Conservation (phyloP, 2,329 filamentous ascomycete genomes). For the Cladosporium austrohemisphaericum region DNA sequence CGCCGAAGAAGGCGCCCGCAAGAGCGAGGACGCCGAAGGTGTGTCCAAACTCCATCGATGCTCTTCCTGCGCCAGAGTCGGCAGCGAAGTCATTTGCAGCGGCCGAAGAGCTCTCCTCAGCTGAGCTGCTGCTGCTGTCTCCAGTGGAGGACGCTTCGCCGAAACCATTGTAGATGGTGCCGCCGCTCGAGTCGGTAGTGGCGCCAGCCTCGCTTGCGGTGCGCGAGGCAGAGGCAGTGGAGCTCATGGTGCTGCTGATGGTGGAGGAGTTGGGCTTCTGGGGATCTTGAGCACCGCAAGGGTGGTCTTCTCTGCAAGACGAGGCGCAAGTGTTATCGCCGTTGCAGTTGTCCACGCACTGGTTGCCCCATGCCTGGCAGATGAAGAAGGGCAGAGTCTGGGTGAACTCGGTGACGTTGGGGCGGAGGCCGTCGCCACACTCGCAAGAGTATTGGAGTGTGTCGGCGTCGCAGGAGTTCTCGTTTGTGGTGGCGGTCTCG, state of each 20-base stretch:
- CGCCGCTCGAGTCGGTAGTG: conserved; percentile 31
- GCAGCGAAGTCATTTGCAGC: conserved; percentile 20
- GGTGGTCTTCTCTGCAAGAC: conserved; percentile 62
- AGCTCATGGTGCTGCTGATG: conserved; percentile 43
- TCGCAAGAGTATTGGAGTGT: conserved; percentile 67
- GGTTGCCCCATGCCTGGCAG: conserved; percentile 67
- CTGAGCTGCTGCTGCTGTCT: conserved; percentile 1
- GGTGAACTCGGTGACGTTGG: conserved; percentile 73
- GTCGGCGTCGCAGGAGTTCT: conserved; percentile 67
- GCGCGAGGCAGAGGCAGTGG: conserved; percentile 33
- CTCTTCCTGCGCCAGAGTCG: conserved; percentile 26
- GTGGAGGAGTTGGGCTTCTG: conserved; percentile 55
- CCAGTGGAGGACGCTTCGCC: conserved; percentile 29
- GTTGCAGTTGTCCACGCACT: conserved; percentile 56
- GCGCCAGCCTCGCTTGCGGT: conserved; percentile 33
- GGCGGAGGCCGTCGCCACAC: conserved; percentile 62
- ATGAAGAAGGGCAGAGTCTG: conserved; percentile 74
- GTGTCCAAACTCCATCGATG: conserved; percentile 47
- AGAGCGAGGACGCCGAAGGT: conserved; percentile 56
- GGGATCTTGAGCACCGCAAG: conserved; percentile 68
- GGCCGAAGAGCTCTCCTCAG: conserved; percentile 12
- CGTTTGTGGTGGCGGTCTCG: conserved; percentile 42
- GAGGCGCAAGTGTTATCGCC: conserved; percentile 56
- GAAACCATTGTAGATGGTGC: conserved; percentile 44
- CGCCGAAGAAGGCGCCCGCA: conserved; percentile 53